Evolutionary conservation across 1,284 basidiomycete genomes (phyloP).

Genomic region (Boletus hoseneyae): DNA sequence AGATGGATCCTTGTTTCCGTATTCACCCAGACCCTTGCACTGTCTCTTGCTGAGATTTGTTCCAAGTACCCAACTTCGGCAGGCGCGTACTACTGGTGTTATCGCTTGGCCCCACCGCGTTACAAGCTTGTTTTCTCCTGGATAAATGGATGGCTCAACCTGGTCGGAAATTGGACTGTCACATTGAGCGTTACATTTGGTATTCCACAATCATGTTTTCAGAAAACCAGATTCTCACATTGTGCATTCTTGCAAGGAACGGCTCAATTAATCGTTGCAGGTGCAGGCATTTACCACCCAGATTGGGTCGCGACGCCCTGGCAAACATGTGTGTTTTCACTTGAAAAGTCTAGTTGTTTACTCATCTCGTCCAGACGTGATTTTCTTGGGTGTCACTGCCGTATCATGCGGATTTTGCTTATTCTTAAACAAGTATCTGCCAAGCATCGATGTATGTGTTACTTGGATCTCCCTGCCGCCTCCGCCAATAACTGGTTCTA

Average conservation of each 20-base stretch:
- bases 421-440: conserved; percentile 46
- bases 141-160: conserved; percentile 56
- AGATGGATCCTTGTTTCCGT: conserved; percentile 50
- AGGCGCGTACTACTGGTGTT: conserved; percentile 59
- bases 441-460: conserved; percentile 46
- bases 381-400: conserved; percentile 46
- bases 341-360: neutral
- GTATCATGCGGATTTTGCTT: conserved; percentile 44
- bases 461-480: neutral
- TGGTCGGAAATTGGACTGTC: conserved; percentile 55
- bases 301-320: conserved; percentile 47
- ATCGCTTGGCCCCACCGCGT: conserved; percentile 43
- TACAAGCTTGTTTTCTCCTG: conserved; percentile 46
- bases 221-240: conserved; percentile 2
- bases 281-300: conserved; percentile 46
- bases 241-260: conserved; percentile 37
- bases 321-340: conserved; percentile 45
- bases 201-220: neutral
- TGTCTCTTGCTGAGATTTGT: conserved; percentile 53
- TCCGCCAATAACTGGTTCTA: conserved; percentile 17
- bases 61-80: conserved; percentile 57
- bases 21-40: conserved; percentile 43
- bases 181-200: conserved; percentile 54
- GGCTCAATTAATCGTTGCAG: conserved; percentile 49
- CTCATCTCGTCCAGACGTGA: conserved; percentile 38